Percentiles rank a stretch among this genome's conserved stretches.
Evolutionary conservation across 75 land plant genomes (phyloP).

Genomic region (Selaginella moellendorffii): DNA sequence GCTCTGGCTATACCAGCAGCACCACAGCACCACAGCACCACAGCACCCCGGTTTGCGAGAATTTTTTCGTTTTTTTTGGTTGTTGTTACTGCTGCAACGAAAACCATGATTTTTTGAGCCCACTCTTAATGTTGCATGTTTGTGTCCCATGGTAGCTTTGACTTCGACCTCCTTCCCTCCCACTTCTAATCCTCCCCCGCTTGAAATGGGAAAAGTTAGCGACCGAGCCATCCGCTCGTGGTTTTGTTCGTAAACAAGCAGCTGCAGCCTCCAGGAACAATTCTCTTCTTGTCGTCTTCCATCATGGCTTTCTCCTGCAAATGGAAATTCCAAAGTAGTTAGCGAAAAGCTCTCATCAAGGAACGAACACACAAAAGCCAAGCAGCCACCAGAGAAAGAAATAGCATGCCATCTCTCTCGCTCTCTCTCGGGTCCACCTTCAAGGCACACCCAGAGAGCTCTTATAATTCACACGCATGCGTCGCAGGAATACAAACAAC

Average conservation of each 20-base stretch:
- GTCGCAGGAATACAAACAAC: not conserved
- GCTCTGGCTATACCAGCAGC: not conserved
- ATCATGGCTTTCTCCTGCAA: not conserved
- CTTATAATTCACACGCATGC: constrained; percentile 1
- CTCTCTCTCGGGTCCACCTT: not conserved
- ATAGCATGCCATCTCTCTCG: too few relatives aligned
- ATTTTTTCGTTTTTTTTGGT: not conserved
- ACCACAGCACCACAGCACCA: not conserved
- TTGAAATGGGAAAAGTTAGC: too few relatives aligned
- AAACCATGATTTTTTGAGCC: not conserved
- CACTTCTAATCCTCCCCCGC: too few relatives aligned
- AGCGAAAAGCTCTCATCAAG: not conserved
- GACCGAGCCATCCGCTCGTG: not conserved
- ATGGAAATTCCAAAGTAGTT: not conserved
- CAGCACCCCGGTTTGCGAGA: not conserved
- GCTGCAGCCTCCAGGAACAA: not conserved
- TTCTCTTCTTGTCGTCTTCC: not conserved
- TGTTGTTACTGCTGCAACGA: not conserved
- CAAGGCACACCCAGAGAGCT: not conserved
- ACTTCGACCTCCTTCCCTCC: too few relatives aligned
- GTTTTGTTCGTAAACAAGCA: not conserved
- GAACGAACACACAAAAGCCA: not conserved
- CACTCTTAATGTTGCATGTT: not conserved
- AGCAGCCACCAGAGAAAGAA: too few relatives aligned
- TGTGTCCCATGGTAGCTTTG: too few relatives aligned